Evolutionary conservation across 2,329 filamentous ascomycete genomes (phyloP).

Genomic region (Cyphellophora europaea): DNA sequence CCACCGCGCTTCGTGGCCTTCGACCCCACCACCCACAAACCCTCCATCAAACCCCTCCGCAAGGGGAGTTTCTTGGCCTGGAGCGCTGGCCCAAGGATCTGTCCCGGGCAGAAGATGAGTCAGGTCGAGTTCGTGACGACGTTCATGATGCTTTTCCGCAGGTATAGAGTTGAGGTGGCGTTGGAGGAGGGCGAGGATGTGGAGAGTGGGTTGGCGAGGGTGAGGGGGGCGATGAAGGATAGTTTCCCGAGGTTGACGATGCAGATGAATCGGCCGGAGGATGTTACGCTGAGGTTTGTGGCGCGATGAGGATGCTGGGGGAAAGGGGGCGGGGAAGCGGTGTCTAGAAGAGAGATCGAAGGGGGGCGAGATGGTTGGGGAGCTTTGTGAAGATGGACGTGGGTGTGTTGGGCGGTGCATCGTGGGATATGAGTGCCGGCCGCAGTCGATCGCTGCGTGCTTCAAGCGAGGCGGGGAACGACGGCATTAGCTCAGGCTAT

Average conservation of each 20-base stretch:
- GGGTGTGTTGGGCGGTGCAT: too few species aligned
- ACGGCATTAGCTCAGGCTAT: too few species aligned
- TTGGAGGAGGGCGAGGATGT: slow-evolving; percentile 15
- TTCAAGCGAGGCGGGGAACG: too few species aligned
- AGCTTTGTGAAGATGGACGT: too few species aligned
- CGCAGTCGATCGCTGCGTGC: too few species aligned
- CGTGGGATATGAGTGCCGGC: too few species aligned
- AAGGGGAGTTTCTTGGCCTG: slow-evolving; percentile 39
- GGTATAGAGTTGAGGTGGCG: slow-evolving; percentile 18
- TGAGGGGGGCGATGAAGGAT: slow-evolving; percentile 19
- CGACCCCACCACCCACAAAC: too few species aligned
- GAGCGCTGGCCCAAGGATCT: slow-evolving; percentile 40
- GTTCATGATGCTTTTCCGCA: slow-evolving; percentile 30
- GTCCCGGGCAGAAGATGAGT: slow-evolving; percentile 46
- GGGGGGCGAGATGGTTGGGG: too few species aligned
- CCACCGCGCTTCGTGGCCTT: slow-evolving; percentile 8
- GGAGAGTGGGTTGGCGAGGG: slow-evolving; percentile 14
- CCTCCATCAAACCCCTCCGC: slow-evolving; percentile 24
- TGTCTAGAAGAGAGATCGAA: too few species aligned
- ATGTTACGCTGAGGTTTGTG: slow-evolving; percentile 14
- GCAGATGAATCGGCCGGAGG: slow-evolving; percentile 21
- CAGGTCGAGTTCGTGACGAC: slow-evolving; percentile 46
- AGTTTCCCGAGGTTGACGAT: slow-evolving; percentile 21
- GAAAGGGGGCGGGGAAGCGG: too few species aligned
- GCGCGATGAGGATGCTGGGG: slow-evolving; percentile 3